phyloP scores from a whole-genome alignment of 2,329 filamentous ascomycete species.

The Neurospora sp. region DNA sequence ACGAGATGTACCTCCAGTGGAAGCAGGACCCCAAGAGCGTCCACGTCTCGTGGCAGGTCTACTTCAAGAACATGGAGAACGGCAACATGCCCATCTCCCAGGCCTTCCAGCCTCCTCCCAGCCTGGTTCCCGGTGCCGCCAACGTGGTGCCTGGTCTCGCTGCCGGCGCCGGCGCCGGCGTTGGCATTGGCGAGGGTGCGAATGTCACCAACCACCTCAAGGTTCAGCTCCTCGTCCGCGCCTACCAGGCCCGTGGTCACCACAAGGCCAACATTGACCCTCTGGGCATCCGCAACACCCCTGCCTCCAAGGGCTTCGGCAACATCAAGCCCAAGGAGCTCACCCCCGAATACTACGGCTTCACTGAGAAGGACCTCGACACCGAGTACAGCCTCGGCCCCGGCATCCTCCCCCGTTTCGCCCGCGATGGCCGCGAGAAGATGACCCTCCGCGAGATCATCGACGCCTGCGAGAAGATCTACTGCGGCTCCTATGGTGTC shows the following conservation, averaged over 20 bases:
- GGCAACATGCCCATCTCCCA: conserved; percentile 96
- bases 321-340: conserved; percentile 88
- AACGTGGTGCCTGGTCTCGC: conserved; percentile 60
- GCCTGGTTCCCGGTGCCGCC: conserved; percentile 74
- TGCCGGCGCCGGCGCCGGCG: conserved; percentile 59
- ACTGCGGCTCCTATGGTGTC: conserved; percentile 93
- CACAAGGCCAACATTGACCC: conserved; percentile 98
- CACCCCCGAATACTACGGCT: conserved; percentile 86
- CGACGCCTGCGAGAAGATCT: conserved; percentile 84
- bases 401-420: conserved; percentile 90
- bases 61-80: conserved; percentile 99
- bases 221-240: conserved; percentile 91
- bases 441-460: conserved; percentile 97
- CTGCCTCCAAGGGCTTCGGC: conserved; percentile 68
- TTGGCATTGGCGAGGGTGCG: conserved; percentile 57
- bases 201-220: conserved; percentile 95
- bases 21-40: conserved; percentile 87
- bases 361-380: conserved; percentile 88
- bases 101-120: conserved; percentile 92
- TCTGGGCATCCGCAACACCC: conserved; percentile 69
- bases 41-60: conserved; percentile 97
- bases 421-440: conserved; percentile 77
- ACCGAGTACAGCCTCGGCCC: conserved; percentile 86
- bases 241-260: conserved; percentile 95
- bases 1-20: conserved; percentile 99